Conservation (phyloP, 345 rosid species). For the Euphorbia tirucalli region DNA sequence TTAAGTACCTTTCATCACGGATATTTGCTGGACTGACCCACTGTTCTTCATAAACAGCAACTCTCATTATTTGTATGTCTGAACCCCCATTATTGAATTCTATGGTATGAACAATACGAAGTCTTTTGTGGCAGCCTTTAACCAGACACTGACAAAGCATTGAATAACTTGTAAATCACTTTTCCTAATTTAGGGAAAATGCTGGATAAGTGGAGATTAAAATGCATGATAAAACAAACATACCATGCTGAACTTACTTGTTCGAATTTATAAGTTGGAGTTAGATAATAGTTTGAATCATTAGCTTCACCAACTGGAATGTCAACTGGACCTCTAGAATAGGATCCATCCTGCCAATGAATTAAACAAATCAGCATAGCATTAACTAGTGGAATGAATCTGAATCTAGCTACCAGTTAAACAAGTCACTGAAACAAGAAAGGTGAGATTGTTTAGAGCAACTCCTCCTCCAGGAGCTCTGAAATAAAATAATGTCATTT, state of each 20-base stretch:
- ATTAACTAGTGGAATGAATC: not conserved
- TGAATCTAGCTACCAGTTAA: not conserved
- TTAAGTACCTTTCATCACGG: constrained; percentile 52
- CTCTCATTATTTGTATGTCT: constrained; percentile 83
- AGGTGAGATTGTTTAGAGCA: too few species aligned
- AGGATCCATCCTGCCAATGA: constrained; percentile 79
- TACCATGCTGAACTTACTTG: constrained; percentile 45
- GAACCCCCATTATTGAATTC: constrained; percentile 79
- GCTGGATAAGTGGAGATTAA: not conserved
- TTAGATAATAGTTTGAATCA: constrained; percentile 57
- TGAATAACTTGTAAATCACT: not conserved
- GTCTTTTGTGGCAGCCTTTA: constrained; percentile 94
- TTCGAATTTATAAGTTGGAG: constrained; percentile 84
- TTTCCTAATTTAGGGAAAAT: not conserved
- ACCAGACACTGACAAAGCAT: constrained; percentile 63
- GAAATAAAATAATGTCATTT: too few species aligned
- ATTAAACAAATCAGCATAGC: not conserved
- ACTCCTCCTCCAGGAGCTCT: too few species aligned
- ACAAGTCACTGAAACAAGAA: too few species aligned
- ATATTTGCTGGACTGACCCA: constrained; percentile 76
- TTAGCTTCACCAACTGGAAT: constrained; percentile 64
- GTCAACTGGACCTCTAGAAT: constrained; percentile 80
- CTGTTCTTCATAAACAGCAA: constrained; percentile 85
- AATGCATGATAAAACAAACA: not conserved
- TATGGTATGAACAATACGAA: constrained; percentile 80